phyloP scores from a whole-genome alignment of 1,139 yeast genomes.

The Kurtzmaniella quercitrusa region DNA sequence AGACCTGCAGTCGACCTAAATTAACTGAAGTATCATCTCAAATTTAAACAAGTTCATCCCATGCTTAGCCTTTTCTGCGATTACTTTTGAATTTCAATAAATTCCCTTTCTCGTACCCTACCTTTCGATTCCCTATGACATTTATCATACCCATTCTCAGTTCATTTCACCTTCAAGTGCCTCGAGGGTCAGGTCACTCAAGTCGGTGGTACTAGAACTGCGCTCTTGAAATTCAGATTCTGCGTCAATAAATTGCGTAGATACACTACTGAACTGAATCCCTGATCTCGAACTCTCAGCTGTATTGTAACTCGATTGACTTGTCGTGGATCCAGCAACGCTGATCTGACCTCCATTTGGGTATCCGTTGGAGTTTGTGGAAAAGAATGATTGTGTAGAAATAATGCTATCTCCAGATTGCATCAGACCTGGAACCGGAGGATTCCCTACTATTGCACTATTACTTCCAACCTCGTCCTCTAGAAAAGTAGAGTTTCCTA shows the following conservation, averaged over 20 bases:
- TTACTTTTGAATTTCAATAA: neutral
- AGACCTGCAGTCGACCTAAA: too few relatives aligned
- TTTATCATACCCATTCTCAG: neutral
- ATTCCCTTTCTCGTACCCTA: neutral
- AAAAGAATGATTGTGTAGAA: constrained; percentile 4
- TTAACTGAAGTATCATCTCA: too few relatives aligned
- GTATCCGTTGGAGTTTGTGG: constrained; percentile 2
- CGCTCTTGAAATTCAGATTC: neutral
- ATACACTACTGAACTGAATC: neutral
- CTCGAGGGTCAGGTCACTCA: neutral
- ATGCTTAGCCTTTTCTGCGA: neutral
- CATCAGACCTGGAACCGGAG: too few relatives aligned
- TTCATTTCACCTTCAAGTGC: neutral
- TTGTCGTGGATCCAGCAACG: neutral
- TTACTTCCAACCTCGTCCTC: neutral
- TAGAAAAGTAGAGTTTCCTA: neutral
- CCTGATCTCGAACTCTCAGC: neutral
- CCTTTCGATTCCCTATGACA: neutral
- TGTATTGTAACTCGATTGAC: neutral
- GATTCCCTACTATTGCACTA: neutral
- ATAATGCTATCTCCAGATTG: neutral
- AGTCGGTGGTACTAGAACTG: neutral
- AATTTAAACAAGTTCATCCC: too few relatives aligned
- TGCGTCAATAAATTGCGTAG: neutral
- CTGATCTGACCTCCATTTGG: neutral